Evolutionary conservation across 352 stramenopile species (phyloP).

Genomic region (Elongisporangium senticosum): DNA sequence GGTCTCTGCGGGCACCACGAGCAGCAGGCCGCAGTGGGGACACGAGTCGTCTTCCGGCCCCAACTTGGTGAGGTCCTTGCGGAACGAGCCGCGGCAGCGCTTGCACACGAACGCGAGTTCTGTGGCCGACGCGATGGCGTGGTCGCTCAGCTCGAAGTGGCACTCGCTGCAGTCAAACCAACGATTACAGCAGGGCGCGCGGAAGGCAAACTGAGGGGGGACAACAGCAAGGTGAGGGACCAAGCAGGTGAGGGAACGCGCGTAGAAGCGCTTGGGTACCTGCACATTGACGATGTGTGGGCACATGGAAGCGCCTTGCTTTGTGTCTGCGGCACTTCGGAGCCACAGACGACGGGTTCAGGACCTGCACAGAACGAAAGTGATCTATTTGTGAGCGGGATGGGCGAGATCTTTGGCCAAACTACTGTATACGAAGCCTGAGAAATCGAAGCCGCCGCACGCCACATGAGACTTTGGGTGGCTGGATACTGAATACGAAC

Average conservation of each 20-base stretch:
- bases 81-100: conserved; percentile 55
- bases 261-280: conserved; percentile 7
- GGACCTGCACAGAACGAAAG: too few species aligned
- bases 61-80: conserved; percentile 51
- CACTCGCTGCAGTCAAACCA: conserved; percentile 82
- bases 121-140: conserved; percentile 16
- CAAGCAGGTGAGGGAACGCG: not conserved
- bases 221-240: too few species aligned
- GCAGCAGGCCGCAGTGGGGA: conserved; percentile 49
- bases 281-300: conserved; percentile 35
- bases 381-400: too few species aligned
- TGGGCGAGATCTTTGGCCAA: too few species aligned
- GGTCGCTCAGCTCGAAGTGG: conserved; percentile 61
- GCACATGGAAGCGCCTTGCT: conserved; percentile 17
- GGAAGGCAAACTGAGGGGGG: conserved; percentile 49
- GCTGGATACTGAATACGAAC: too few species aligned
- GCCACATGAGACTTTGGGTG: too few species aligned
- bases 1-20: conserved; percentile 23
- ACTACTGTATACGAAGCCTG: too few species aligned
- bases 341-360: too few species aligned
- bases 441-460: too few species aligned
- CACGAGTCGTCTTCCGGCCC: conserved; percentile 51
- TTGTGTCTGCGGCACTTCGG: too few species aligned
- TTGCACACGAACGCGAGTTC: conserved; percentile 71
- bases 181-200: conserved; percentile 56